Evolutionary conservation across 1,139 yeast species (phyloP).

Genomic region (Geotrichum bryndzae): DNA sequence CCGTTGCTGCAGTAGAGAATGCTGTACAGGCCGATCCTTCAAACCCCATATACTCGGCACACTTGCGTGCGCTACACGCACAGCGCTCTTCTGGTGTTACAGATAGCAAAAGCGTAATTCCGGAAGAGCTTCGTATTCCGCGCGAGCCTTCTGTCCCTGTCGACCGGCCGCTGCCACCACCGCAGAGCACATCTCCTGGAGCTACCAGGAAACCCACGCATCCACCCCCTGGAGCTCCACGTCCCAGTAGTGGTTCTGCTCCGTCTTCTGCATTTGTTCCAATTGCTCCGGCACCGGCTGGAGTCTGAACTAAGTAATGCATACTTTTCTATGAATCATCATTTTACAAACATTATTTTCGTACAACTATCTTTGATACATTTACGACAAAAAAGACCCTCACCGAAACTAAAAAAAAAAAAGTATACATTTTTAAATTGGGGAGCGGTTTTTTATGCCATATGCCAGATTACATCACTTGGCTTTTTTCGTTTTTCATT

Average conservation of each 20-base stretch:
- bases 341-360: too few species aligned
- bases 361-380: too few species aligned
- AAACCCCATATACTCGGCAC: constrained; percentile 87
- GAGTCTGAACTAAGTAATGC: not conserved
- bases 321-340: not conserved
- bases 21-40: constrained; percentile 94
- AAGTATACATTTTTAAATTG: too few species aligned
- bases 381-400: too few species aligned
- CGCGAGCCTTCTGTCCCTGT: constrained; percentile 18
- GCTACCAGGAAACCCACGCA: not conserved
- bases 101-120: constrained; percentile 7
- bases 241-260: not conserved
- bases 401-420: too few species aligned
- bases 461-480: too few species aligned
- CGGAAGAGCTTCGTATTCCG: constrained; percentile 17
- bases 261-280: not conserved
- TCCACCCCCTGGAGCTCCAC: not conserved
- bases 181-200: not conserved
- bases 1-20: constrained; percentile 91
- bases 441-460: too few species aligned
- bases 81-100: constrained; percentile 3
- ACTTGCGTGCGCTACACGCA: constrained; percentile 40
- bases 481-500: too few species aligned
- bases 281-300: not conserved
- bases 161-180: constrained; percentile 18